A percentile compares a stretch with the other conserved stretches of the same genome.
phyloP scores from a whole-genome alignment of 306 rosid species.

The Medicago ruthenica region DNA sequence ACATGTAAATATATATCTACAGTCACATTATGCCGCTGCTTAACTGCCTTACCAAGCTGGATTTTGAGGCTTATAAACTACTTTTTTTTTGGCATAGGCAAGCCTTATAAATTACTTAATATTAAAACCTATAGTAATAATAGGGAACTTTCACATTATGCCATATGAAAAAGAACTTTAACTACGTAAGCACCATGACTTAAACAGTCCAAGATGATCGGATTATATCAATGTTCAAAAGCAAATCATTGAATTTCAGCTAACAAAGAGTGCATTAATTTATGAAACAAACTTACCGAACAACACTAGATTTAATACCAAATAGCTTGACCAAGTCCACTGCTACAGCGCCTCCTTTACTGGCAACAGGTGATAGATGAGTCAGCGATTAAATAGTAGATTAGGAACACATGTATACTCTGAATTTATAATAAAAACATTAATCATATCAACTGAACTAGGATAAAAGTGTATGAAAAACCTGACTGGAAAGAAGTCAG shows the following conservation, averaged over 20 bases:
- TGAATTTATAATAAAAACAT: neutral
- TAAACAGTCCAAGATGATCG: neutral
- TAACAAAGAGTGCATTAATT: conserved; percentile 1
- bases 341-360: conserved; percentile 76
- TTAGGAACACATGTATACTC: conserved; percentile 6
- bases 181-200: neutral
- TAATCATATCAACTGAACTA: conserved; percentile 6
- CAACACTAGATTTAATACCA: conserved; percentile 79
- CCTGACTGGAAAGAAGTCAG: conserved; percentile 76
- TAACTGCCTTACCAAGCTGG: neutral
- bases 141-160: neutral
- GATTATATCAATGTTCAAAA: conserved; percentile 13
- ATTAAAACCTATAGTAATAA: neutral
- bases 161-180: neutral
- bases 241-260: conserved; percentile 20
- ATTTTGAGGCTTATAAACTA: neutral
- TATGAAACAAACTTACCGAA: conserved; percentile 69
- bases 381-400: conserved; percentile 23
- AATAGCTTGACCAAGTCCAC: conserved; percentile 91
- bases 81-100: too few relatives aligned
- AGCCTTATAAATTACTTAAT: neutral
- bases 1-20: neutral
- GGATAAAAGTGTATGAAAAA: conserved; percentile 32
- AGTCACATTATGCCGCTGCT: neutral
- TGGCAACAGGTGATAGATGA: conserved; percentile 42